phyloP scores from a whole-genome alignment of 305 asterid species.

The Coffea humblotiana region DNA sequence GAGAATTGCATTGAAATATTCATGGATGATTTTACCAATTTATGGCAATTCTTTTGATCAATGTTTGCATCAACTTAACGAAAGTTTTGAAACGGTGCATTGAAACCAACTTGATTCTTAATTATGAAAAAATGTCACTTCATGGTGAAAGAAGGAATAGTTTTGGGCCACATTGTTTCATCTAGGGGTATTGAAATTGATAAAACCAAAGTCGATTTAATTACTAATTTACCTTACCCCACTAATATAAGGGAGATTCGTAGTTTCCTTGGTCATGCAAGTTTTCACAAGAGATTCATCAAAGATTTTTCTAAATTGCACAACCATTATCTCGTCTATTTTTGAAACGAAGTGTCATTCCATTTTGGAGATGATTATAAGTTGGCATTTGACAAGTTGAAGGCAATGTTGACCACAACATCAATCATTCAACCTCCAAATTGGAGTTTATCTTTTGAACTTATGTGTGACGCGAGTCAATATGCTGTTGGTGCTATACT shows the following conservation, averaged over 20 bases:
- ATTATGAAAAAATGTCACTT: not conserved
- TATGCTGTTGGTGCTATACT: too few relatives aligned
- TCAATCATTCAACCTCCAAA: not conserved
- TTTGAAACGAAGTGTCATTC: not conserved
- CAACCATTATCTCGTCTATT: not conserved
- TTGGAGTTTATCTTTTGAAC: not conserved
- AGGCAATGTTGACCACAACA: not conserved
- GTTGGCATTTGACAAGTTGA: not conserved
- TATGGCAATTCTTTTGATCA: not conserved
- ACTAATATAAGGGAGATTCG: too few relatives aligned
- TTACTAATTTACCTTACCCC: too few relatives aligned
- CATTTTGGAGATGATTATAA: not conserved
- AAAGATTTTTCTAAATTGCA: not conserved
- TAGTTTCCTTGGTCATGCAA: too few relatives aligned
- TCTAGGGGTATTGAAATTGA: too few relatives aligned
- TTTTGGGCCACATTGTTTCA: too few relatives aligned
- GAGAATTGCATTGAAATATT: not conserved
- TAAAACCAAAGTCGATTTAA: too few relatives aligned
- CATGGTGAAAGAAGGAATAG: not conserved
- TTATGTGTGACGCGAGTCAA: too few relatives aligned
- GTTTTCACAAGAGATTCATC: too few relatives aligned
- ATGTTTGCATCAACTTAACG: not conserved
- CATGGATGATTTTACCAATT: not conserved
- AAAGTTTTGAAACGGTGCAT: not conserved
- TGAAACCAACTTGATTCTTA: not conserved